These are phyloP conservation scores for Exidia glandulosa DNA, from an alignment of 768 basidiomycete genomes.

Conservation along the genomic window DNA sequence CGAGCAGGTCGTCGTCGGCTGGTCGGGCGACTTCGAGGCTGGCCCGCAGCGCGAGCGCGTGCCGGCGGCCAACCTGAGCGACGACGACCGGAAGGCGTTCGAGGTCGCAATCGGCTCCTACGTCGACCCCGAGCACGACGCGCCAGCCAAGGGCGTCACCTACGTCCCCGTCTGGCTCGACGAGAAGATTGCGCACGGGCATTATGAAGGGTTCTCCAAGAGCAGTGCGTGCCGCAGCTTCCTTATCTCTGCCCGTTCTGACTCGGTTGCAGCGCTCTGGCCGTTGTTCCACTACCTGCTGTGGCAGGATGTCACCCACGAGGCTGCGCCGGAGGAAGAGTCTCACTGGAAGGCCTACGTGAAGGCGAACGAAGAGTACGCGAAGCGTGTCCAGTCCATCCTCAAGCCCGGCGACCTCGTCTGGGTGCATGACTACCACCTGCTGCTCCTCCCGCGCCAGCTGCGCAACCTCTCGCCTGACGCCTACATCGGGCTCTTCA, in stretches of 20 bases:
- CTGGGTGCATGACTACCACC: slow-evolving; percentile 93
- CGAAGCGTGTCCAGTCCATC: slow-evolving; percentile 56
- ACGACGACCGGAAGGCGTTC: slow-evolving; percentile 54
- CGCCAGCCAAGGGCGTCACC: slow-evolving; percentile 39
- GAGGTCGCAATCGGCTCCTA: slow-evolving; percentile 55
- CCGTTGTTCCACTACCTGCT: slow-evolving; percentile 97
- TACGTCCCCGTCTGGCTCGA: slow-evolving; percentile 90
- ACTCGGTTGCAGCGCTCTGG: slow-evolving; percentile 62
- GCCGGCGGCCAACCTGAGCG: slow-evolving; percentile 38
- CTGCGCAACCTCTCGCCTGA: slow-evolving; percentile 52
- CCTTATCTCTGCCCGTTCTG: neutral
- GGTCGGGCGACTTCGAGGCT: slow-evolving; percentile 78
- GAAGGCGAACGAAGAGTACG: slow-evolving; percentile 77
- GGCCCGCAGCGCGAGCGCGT: slow-evolving; percentile 30
- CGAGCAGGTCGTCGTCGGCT: slow-evolving; percentile 86
- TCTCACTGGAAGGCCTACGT: slow-evolving; percentile 72
- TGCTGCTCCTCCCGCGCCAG: slow-evolving; percentile 80
- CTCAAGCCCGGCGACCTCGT: slow-evolving; percentile 87
- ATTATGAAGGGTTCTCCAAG: slow-evolving; percentile 98
- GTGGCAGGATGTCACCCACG: slow-evolving; percentile 91
- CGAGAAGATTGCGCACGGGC: slow-evolving; percentile 80
- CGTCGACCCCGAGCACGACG: slow-evolving; percentile 10
- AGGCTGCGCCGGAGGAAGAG: slow-evolving; percentile 71
- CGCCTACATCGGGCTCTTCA: slow-evolving; percentile 80
- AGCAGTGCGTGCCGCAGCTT: slow-evolving; percentile 56